Base-by-base conservation (phyloP, 768 basidiomycete genomes). In the Kwoniella sp. region DNA sequence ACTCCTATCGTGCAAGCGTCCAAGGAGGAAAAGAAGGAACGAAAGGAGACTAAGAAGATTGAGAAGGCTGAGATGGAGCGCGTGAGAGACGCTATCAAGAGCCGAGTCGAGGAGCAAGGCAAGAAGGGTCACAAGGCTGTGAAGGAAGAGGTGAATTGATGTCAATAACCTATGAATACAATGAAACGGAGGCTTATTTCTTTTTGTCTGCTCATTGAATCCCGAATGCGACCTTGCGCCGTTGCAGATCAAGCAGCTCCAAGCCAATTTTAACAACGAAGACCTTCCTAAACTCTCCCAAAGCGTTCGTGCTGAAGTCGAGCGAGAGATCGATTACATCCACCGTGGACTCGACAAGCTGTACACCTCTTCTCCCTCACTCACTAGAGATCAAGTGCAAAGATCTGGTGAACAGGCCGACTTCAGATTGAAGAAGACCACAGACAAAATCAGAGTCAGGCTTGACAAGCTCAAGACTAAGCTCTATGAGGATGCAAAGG, bases 291-390 rank as follows among this genome's bases (percentile, higher is more conserved):
- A 61, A 17, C 31, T 75, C 34, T 28, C 52, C 25, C 57, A 62
- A 4, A 65, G 66, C 25, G 57, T 67, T 55, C 67, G 66, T 34
- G 20, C 34, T 5, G 61, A 72, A 23, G 51, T 80, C 28, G 71
- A 68, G 23, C 65, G 70, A 25, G 73, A 76, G 28, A 68, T 72
- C 53, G 70, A 73, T 23, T 73, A 75, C 64, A 52, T 75, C 57
- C 26, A 73, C 15, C 64, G 55, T 15, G 72, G 72, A 15, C 58
- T 80, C 52, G 74, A 77, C 61, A 80, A 78, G 69, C 67, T 75
- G 29, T 77, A 74, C 51, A 62, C 69, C 4, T 47, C 56, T 8
- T 70, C 73, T 1, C 53, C 65, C 5, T 65, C 63, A 2, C 63
- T 78, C 20, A 73, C 68, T 3, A 13, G 52, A 17, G 72, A 75